Evolutionary conservation across 768 basidiomycete genomes (phyloP).

Genomic region (Leccinum pellstonianum): DNA sequence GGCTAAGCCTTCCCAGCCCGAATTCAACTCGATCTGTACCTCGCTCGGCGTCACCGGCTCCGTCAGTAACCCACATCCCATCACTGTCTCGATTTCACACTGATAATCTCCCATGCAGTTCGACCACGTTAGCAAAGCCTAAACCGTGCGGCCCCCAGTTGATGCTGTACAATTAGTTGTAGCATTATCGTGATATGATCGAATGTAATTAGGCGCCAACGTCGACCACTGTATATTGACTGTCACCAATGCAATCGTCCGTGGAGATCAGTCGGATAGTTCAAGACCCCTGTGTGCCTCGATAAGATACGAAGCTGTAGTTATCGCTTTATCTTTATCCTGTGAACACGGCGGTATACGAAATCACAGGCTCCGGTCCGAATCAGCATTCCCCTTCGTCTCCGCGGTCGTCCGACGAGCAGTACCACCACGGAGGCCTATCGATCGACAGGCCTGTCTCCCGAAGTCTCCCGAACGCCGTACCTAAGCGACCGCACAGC

Average conservation of each 20-base stretch:
- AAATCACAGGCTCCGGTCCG: not conserved
- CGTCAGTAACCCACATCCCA: conserved; percentile 24
- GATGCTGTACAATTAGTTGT: conserved; percentile 14
- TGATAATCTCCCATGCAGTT: conserved; percentile 1
- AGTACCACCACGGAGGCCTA: not conserved
- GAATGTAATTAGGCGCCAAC: conserved; percentile 2
- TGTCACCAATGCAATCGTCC: not conserved
- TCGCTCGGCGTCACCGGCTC: conserved; percentile 40
- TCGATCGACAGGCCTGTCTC: no score
- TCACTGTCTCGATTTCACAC: not conserved
- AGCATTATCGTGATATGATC: conserved; percentile 5
- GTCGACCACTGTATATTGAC: not conserved
- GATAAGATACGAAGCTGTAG: not conserved
- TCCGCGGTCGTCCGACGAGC: conserved; percentile 1
- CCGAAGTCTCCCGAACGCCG: not conserved
- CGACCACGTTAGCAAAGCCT: not conserved
- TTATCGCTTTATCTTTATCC: no score
- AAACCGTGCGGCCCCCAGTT: not conserved
- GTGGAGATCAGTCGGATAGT: not conserved
- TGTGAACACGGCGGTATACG: not conserved
- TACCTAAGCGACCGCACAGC: not conserved
- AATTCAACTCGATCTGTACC: conserved; percentile 48
- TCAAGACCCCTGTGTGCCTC: not conserved
- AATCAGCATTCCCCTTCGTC: not conserved
- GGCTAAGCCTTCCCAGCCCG: conserved; percentile 41